Evolutionary conservation across 2,329 filamentous ascomycete species (phyloP).

Genomic region (Cercospora sp.): DNA sequence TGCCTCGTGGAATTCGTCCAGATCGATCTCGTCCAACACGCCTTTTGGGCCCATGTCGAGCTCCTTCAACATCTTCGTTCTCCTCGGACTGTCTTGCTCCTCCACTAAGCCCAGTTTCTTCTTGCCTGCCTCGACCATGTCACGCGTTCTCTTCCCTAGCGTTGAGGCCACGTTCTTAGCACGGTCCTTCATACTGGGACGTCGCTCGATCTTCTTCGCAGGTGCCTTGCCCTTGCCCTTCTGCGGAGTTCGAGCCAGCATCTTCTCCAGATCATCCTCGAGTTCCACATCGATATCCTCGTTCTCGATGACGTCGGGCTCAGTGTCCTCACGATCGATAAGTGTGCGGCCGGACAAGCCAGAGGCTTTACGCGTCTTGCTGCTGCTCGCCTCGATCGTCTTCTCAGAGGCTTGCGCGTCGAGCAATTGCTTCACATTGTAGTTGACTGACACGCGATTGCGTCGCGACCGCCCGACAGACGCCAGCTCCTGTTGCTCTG

Average conservation of each 20-base stretch:
- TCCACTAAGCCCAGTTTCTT: conserved; percentile 35
- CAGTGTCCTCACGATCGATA: conserved; percentile 28
- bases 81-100: conserved; percentile 26
- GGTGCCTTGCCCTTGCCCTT: conserved; percentile 20
- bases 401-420: conserved; percentile 30
- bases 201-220: conserved; percentile 26
- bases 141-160: conserved; percentile 41
- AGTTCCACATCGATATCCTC: conserved; percentile 51
- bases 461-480: conserved; percentile 54
- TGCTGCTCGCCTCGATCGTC: conserved; percentile 19
- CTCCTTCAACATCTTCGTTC: conserved; percentile 34
- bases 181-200: conserved; percentile 35
- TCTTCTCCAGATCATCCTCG: conserved; percentile 41
- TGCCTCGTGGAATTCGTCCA: conserved; percentile 30
- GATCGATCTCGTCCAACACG: conserved; percentile 37
- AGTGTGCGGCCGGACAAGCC: conserved; percentile 40
- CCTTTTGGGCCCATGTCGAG: conserved; percentile 37
- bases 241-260: conserved; percentile 18
- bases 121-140: conserved; percentile 42
- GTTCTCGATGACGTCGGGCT: conserved; percentile 27
- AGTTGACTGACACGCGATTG: conserved; percentile 57
- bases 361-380: conserved; percentile 57
- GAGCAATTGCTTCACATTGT: conserved; percentile 53
- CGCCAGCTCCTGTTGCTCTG: conserved; percentile 23
- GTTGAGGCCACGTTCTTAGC: conserved; percentile 37